Base-by-base conservation (phyloP, 345 rosid genomes). In the Gossypium rotundifolium region DNA sequence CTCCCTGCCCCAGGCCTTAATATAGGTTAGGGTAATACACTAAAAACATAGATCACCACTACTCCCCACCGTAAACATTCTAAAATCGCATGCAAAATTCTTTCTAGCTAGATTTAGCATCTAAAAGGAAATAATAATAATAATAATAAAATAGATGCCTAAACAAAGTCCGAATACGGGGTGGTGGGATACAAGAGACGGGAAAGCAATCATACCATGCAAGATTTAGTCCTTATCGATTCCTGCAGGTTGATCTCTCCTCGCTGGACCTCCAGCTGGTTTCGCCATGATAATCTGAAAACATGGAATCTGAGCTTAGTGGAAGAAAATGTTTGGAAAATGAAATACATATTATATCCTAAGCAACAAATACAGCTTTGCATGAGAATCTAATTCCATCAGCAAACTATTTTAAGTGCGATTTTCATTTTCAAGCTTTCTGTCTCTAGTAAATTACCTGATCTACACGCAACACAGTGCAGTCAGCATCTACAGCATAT, bases 251-350 rank as follows among this genome's bases (percentile, higher is more conserved):
- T 79, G 85, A 27, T 86, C 93, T 87, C 93, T 88, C 83, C 84
- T 91, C 11, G 8, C 57, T 7, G 98, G 98, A 58, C 96, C 99
- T 77, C 91, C 97, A 0, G 98, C 98, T 78, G 90, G 97, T 81
- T 91, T 93, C 20, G 96, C 88, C 97, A 96, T 96, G 77, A 89
- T 89, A 74, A 96, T 93, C 99, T 96, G 88, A 81, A 52, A 29
- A 10, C 29, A 55, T 33, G 82, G 67, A 76, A 23, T 73, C n/a
- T n/a, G n/a, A n/a, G n/a, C n/a, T n/a, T n/a, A n/a, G n/a, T n/a
- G n/a, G n/a, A n/a, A n/a, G n/a, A n/a, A n/a, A n/a, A n/a, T n/a
- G n/a, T n/a, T n/a, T n/a, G n/a, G n/a, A n/a, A n/a, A n/a, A n/a
- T n/a, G n/a, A n/a, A n/a, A n/a, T n/a, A n/a, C n/a, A n/a, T n/a